phyloP scores from a whole-genome alignment of 768 basidiomycete species.

The Psilocybe cyanescens region DNA sequence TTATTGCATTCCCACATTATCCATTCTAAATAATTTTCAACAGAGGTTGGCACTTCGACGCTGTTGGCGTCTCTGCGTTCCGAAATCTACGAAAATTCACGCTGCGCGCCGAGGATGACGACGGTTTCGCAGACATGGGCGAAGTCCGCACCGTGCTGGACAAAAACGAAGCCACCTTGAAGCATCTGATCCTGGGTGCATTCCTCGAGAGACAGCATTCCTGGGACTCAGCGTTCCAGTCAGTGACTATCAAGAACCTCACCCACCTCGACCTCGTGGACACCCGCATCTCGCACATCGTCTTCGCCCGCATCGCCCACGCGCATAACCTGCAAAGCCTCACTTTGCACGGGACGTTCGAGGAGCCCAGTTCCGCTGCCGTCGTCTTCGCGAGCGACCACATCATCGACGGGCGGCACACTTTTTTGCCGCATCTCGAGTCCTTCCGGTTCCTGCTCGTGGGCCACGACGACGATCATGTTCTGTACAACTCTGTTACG shows the following conservation, averaged over 20 bases:
- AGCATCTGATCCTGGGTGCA: slow-evolving; percentile 71
- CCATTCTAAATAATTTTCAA: not conserved
- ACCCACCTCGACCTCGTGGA: slow-evolving; percentile 75
- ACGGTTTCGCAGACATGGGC: slow-evolving; percentile 71
- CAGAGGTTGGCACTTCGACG: slow-evolving; percentile 77
- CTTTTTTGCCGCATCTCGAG: slow-evolving; percentile 64
- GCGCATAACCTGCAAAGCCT: slow-evolving; percentile 64
- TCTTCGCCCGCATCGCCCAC: slow-evolving; percentile 65
- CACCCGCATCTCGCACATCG: slow-evolving; percentile 66
- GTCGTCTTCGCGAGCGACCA: slow-evolving; percentile 68
- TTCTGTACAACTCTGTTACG: slow-evolving; percentile 56
- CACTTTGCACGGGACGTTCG: slow-evolving; percentile 69
- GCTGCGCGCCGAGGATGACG: slow-evolving; percentile 70
- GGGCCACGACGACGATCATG: slow-evolving; percentile 60
- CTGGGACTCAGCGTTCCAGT: slow-evolving; percentile 70
- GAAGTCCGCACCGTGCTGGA: slow-evolving; percentile 69
- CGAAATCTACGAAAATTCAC: slow-evolving; percentile 64
- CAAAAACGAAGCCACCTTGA: slow-evolving; percentile 57
- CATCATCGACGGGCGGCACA: slow-evolving; percentile 58
- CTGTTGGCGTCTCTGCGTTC: slow-evolving; percentile 69
- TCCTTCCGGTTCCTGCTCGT: slow-evolving; percentile 67
- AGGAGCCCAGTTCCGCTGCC: slow-evolving; percentile 57
- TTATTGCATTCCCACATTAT: not conserved
- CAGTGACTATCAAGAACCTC: slow-evolving; percentile 63
- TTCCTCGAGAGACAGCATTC: slow-evolving; percentile 66